Base-by-base conservation (phyloP, 1,139 yeast genomes). In the Ogataea hybrid region DNA sequence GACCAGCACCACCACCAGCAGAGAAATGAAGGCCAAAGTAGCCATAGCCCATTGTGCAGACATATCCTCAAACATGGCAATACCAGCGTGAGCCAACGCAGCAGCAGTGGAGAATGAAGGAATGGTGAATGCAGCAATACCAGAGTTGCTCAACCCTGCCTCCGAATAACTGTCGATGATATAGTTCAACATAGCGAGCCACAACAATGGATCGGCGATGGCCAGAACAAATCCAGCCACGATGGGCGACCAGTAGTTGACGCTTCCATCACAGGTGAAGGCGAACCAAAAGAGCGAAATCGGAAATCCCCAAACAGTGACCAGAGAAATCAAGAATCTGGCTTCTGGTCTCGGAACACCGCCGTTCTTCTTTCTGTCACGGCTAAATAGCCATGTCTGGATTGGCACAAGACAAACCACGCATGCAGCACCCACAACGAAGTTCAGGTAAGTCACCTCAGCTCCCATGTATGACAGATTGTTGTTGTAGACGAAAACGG, bases 81-180 rank as follows among this genome's bases (percentile, higher is more conserved):
- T 65, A 42, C 79, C 76, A 22, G 63, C 64, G 44, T 74, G 69
- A 31, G 80, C 74, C 62, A 74, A 70, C 6, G 68, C 72, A 34
- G 75, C 79, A 32, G 78, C 79, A 57, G 73, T 73, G 12, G 71
- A 64, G 28, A 77, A 74, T 51, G 79, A 70, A 39, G 76, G 67
- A 40, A 75, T 70, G 20, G 78, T 69, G 55, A 73, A 74, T 16
- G 73, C 79, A 12, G 79, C 78, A 52, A 75, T 65, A 6, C 79
- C 79, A 32, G 77, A 70, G 38, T 75, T 75, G 15, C 77, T 71
- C 37, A 58, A 44, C 49, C 69, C 69, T 46, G 69, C 58, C 25
- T 56, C 58, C 42, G 74, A 64, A 55, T 73, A 74, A 48, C 75
- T 66, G 52, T 73, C 79, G 46, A 72, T 69, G 48, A 73, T 71